These are phyloP conservation scores for Echinochloa phyllopogon DNA, from an alignment of 176 grass and related monocot genomes.

Conservation along the genomic window DNA sequence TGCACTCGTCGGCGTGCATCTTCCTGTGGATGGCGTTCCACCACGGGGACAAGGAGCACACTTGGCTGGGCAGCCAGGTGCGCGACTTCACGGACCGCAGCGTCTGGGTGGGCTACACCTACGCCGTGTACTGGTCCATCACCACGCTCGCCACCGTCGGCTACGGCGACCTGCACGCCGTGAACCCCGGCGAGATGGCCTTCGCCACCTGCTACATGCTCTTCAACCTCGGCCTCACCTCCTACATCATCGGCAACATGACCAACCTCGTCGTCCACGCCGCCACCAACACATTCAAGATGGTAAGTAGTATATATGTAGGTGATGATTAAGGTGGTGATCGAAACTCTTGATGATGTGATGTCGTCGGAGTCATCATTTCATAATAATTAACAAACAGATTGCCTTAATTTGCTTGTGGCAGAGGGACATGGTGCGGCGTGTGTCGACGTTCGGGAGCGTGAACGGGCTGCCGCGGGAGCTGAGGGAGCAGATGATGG, in stretches of 20 bases:
- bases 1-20: constrained; percentile 58
- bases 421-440: constrained; percentile 47
- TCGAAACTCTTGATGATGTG: constrained; percentile 16
- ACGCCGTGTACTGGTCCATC: constrained; percentile 69
- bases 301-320: too few species aligned
- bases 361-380: too few species aligned
- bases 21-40: constrained; percentile 60
- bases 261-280: constrained; percentile 81
- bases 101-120: constrained; percentile 64
- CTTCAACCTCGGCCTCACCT: constrained; percentile 69
- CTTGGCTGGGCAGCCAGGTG: constrained; percentile 61
- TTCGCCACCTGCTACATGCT: constrained; percentile 67
- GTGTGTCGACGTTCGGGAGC: constrained; percentile 39
- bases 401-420: too few species aligned
- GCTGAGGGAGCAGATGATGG: constrained; percentile 52
- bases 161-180: constrained; percentile 72
- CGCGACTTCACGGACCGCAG: constrained; percentile 40
- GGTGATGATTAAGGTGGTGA: too few species aligned
- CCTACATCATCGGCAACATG: constrained; percentile 82
- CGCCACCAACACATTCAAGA: constrained; percentile 18
- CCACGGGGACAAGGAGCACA: constrained; percentile 32
- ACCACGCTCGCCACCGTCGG: constrained; percentile 66
- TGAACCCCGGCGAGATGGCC: constrained; percentile 58
- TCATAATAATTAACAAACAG: too few species aligned
- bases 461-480: constrained; percentile 36